Evolutionary conservation across 2,329 filamentous ascomycete genomes (phyloP).

Genomic region (Penicillium fuscoglaucum): DNA sequence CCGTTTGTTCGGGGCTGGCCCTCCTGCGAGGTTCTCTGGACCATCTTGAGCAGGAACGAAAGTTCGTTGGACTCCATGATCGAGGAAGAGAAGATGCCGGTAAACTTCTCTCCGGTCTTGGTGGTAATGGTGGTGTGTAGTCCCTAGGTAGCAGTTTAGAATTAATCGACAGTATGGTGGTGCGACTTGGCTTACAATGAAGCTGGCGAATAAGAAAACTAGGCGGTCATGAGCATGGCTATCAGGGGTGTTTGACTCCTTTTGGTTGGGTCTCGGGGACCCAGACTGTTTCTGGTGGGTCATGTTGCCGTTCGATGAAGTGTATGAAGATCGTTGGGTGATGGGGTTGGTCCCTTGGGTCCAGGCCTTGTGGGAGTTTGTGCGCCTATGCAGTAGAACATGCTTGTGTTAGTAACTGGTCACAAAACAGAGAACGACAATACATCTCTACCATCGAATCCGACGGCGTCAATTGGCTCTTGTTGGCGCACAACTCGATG

Average conservation of each 20-base stretch:
- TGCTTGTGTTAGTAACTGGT: constrained; percentile 21
- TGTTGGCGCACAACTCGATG: constrained; percentile 17
- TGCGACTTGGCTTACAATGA: constrained; percentile 53
- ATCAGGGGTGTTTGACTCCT: constrained; percentile 55
- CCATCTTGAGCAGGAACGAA: constrained; percentile 66
- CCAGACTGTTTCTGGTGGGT: constrained; percentile 44
- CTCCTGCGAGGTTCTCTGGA: constrained; percentile 51
- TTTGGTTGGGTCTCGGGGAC: constrained; percentile 42
- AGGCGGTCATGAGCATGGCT: constrained; percentile 62
- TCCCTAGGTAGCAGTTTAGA: constrained; percentile 47
- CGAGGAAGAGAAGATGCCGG: constrained; percentile 61
- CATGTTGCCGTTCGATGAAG: constrained; percentile 57
- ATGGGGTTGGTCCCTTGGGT: constrained; percentile 61
- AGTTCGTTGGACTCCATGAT: constrained; percentile 54
- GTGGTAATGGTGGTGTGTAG: constrained; percentile 56
- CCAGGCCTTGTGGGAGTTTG: constrained; percentile 61
- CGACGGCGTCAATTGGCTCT: constrained; percentile 21
- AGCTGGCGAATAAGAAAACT: constrained; percentile 59
- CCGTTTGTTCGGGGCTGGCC: constrained; percentile 44
- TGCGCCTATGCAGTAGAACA: constrained; percentile 43
- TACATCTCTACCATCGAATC: constrained; percentile 6
- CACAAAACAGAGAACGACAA: constrained; percentile 4
- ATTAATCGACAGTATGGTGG: constrained; percentile 17
- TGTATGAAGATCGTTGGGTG: constrained; percentile 55
- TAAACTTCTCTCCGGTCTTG: constrained; percentile 61